These are phyloP conservation scores for Micractinium conductrix DNA, from an alignment of 139 green algal genomes.

Conservation along the genomic window DNA sequence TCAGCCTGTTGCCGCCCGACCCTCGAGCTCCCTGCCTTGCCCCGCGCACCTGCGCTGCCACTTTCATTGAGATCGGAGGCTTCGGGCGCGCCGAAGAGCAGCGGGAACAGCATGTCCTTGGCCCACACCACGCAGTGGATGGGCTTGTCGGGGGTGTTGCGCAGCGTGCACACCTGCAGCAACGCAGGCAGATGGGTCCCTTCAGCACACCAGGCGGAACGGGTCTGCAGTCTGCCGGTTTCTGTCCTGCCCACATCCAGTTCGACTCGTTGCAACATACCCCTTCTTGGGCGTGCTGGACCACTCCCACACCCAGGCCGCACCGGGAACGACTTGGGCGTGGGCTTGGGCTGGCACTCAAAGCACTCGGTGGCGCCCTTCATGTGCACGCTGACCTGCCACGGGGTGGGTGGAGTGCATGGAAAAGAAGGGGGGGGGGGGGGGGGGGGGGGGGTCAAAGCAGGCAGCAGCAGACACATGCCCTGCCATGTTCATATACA, in stretches of 20 bases:
- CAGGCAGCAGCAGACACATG: background rate
- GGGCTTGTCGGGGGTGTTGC: constrained; percentile 97
- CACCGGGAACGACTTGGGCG: constrained; percentile 91
- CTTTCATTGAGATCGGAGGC: constrained; percentile 60
- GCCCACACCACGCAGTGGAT: constrained; percentile 99
- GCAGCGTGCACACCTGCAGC: constrained; percentile 92
- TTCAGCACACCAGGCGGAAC: background rate
- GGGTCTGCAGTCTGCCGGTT: too few species aligned
- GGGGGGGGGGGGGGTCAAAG: too few species aligned
- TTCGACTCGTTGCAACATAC: too few species aligned
- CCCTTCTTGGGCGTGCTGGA: too few species aligned
- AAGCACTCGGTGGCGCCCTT: constrained; percentile 91
- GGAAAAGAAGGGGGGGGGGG: too few species aligned
- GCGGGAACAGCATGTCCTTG: constrained; percentile 96
- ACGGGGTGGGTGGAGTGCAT: too few species aligned
- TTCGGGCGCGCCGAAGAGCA: constrained; percentile 88
- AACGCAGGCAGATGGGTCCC: too few species aligned
- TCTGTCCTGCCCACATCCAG: too few species aligned
- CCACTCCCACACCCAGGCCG: too few species aligned
- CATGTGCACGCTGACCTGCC: constrained; percentile 93
- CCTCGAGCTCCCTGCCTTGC: too few species aligned
- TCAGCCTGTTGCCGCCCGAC: too few species aligned
- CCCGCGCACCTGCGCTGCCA: background rate
- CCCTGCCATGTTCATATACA: background rate
- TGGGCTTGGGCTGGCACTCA: constrained; percentile 90